Percentiles rank a stretch among this genome's conserved stretches.
These are phyloP conservation scores for Basidiobolus meristosporus DNA, from an alignment of 371 early-diverging fungal species.

Conservation along the genomic window DNA sequence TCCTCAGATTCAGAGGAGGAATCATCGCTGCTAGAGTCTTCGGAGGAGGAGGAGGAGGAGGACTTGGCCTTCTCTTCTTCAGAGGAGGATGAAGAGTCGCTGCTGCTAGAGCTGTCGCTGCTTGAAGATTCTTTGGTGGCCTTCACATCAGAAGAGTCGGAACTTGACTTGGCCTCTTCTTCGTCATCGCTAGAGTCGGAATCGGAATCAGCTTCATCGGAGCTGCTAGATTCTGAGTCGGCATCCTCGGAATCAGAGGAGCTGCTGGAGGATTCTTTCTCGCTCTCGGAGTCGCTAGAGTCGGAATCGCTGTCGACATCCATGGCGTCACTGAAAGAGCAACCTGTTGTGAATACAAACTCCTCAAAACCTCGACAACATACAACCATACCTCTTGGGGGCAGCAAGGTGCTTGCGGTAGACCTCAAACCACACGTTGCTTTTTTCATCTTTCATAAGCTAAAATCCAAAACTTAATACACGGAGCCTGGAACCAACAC, in stretches of 20 bases:
- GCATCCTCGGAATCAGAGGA: neutral
- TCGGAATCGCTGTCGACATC: neutral
- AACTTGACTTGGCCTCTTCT: neutral
- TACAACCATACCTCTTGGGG: no score
- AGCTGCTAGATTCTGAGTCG: neutral
- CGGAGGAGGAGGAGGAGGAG: no score
- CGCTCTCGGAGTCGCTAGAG: neutral
- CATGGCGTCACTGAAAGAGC: no score
- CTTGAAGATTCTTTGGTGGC: neutral
- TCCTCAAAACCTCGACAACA: no score
- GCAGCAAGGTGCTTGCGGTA: no score
- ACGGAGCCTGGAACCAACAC: no score
- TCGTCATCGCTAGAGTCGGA: neutral
- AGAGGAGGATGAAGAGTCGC: constrained; percentile 5
- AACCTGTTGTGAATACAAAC: no score
- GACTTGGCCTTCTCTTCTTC: neutral
- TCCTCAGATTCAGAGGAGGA: no score
- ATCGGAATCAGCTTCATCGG: neutral
- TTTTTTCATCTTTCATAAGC: no score
- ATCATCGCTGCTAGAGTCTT: no score
- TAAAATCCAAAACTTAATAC: no score
- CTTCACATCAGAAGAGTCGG: neutral
- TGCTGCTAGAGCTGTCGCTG: constrained; percentile 4
- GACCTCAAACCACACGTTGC: no score
- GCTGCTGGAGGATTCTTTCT: neutral